Conservation (phyloP, 257 asterid species). For the Ilex aquifolium region DNA sequence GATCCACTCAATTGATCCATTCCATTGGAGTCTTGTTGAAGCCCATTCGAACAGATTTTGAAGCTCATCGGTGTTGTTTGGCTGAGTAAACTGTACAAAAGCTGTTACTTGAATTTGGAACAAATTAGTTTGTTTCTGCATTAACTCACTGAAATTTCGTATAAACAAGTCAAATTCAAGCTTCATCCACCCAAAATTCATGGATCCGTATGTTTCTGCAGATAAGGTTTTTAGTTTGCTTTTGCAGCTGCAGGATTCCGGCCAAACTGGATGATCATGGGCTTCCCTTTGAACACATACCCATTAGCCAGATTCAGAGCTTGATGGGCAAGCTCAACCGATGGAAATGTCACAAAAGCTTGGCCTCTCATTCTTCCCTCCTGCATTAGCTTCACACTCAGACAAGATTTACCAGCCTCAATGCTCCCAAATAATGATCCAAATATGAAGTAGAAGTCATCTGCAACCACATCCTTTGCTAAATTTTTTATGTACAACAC, state of each 20-base stretch:
- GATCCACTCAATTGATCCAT: no score
- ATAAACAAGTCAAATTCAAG: no score
- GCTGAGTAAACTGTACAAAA: no score
- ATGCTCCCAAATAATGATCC: conserved; percentile 80
- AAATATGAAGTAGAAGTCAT: conserved; percentile 75
- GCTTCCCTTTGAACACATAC: conserved; percentile 75
- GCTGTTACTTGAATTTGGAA: no score
- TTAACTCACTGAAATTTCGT: no score
- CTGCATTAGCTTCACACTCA: conserved; percentile 87
- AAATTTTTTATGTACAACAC: conserved; percentile 80
- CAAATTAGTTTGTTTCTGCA: no score
- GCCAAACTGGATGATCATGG: conserved; percentile 87
- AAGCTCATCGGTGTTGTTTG: no score
- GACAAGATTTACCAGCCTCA: conserved; percentile 67
- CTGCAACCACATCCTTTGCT: conserved; percentile 80
- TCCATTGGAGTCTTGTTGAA: no score
- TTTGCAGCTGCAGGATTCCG: conserved; percentile 50
- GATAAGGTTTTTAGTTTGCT: conserved; percentile 14
- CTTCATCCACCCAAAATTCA: no score
- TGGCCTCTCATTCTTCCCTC: conserved; percentile 99
- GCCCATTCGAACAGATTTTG: no score
- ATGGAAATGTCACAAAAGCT: conserved; percentile 90
- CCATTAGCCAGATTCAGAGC: conserved; percentile 84
- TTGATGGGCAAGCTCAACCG: conserved; percentile 73
- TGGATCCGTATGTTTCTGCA: no score